Evolutionary conservation across 306 rosid species (phyloP).

Genomic region (Prunus fruticosa): DNA sequence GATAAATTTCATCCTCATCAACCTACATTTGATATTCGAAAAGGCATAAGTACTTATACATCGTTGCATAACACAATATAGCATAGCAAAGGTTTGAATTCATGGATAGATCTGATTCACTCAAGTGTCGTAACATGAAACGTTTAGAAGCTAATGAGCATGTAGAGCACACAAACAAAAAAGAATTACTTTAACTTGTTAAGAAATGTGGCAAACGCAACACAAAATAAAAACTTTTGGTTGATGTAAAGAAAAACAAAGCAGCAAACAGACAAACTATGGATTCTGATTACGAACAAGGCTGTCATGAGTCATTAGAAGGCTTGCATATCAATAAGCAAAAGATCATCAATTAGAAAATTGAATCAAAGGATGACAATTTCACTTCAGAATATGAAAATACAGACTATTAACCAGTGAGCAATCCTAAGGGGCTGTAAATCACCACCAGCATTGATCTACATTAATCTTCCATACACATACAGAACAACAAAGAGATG

Average conservation of each 20-base stretch:
- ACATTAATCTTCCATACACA: slow-evolving; percentile 1
- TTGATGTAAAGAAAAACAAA: not conserved
- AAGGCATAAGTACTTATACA: slow-evolving; percentile 16
- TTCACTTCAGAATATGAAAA: not conserved
- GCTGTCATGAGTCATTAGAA: not conserved
- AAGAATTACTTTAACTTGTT: not conserved
- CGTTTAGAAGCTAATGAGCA: slow-evolving; percentile 4
- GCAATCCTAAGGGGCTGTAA: not conserved
- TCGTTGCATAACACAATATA: slow-evolving; percentile 5
- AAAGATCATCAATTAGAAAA: not conserved
- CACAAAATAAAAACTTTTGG: not conserved
- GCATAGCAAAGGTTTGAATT: slow-evolving; percentile 15
- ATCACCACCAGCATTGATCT: slow-evolving; percentile 11
- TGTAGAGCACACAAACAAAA: slow-evolving; percentile 10
- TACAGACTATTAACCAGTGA: not conserved
- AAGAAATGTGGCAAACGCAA: not conserved
- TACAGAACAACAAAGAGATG: not conserved
- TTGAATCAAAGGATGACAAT: not conserved
- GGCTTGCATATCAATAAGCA: not conserved
- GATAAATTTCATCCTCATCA: slow-evolving; percentile 75
- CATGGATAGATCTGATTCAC: slow-evolving; percentile 12
- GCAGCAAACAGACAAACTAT: not conserved
- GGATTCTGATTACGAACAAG: not conserved
- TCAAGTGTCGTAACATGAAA: not conserved
- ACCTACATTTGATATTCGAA: slow-evolving; percentile 52